Evolutionary conservation across 2,329 filamentous ascomycete genomes (phyloP), one percentile per base, ranked within the genome.

Genomic region (Exophiala sp.): DNA sequence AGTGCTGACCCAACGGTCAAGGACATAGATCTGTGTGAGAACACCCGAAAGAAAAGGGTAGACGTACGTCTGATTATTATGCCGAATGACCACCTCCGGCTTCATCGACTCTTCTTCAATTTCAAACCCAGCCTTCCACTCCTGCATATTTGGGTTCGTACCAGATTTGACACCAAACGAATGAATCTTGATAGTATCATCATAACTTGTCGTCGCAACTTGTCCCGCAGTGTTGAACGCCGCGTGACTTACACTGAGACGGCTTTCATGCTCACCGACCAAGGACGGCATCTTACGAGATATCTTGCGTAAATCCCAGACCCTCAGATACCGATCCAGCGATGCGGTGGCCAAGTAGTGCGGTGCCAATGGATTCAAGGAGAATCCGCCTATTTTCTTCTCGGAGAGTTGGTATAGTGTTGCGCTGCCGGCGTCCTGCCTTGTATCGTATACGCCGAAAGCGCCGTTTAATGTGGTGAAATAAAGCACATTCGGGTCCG

Each of bases 331-430:
- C 2, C 92, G 82, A 67, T 99, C 94, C 0, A 99, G 77, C 0
- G 89, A 95, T 0, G 91, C 94, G 0, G 94, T 97, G 0, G 91
- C 90, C 0, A 96, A 72, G 3, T 96, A 82, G 65, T 97, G 88
- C 0, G 91, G 85, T 2, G 90, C 81, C 0, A 85, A 70, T 0
- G 94, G 92, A 64, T 95, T 86, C 1, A 96, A 71, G 0, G 86
- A 88, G 70, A 97, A 97, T 0, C 94, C 94, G 14, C 94, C 94
- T 50, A 99, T 96, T 67, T 99, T 99, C 69, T 95, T 91, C 49
- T 95, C 91, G 0, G 86, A 88, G 0, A 97, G 75, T 7, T 83
- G 78, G 81, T 89, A 95, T 1, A 88, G 74, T 12, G 90, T 82
- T 0, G 81, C 78, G 2, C 83, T 77, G 5, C 72, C 72, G 0